Evolutionary conservation across 768 basidiomycete species (phyloP).

Genomic region (Epithele typhae): DNA sequence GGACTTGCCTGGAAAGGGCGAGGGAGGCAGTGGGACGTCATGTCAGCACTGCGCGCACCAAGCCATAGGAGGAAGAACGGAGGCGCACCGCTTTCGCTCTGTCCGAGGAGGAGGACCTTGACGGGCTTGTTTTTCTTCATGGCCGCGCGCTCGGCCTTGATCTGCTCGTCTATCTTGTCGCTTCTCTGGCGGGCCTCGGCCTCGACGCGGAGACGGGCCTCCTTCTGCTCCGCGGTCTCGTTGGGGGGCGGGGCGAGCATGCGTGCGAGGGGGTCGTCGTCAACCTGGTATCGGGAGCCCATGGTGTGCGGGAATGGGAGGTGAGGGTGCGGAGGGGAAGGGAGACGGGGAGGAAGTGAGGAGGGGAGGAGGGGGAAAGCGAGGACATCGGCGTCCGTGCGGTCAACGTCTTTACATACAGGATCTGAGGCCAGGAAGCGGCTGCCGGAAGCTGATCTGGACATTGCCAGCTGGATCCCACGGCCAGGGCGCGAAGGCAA

Average conservation of each 20-base stretch:
- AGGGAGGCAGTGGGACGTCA: background rate
- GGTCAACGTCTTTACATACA: too few species aligned
- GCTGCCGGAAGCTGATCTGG: too few species aligned
- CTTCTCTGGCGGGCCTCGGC: conserved; percentile 55
- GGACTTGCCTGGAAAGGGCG: conserved; percentile 30
- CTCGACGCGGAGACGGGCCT: conserved; percentile 43
- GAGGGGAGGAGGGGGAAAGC: too few species aligned
- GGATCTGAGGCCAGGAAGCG: too few species aligned
- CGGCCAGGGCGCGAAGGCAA: too few species aligned
- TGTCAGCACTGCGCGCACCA: background rate
- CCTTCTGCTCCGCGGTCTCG: conserved; percentile 49
- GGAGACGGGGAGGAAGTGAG: too few species aligned
- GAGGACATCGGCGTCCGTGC: too few species aligned
- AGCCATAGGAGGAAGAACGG: background rate
- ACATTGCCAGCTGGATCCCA: too few species aligned
- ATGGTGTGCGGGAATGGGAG: too few species aligned
- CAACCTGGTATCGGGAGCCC: conserved; percentile 1
- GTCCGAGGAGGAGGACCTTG: conserved; percentile 37
- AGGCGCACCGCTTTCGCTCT: conserved; percentile 32
- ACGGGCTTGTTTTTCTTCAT: conserved; percentile 29
- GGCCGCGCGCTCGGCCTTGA: conserved; percentile 28
- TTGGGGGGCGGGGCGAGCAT: conserved; percentile 54
- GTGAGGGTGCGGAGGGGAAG: too few species aligned
- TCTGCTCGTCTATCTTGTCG: conserved; percentile 42
- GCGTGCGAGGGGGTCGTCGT: conserved; percentile 56